phyloP scores from a whole-genome alignment of 495 filamentous ascomycete genomes.

The Aspergillus homomorphus region DNA sequence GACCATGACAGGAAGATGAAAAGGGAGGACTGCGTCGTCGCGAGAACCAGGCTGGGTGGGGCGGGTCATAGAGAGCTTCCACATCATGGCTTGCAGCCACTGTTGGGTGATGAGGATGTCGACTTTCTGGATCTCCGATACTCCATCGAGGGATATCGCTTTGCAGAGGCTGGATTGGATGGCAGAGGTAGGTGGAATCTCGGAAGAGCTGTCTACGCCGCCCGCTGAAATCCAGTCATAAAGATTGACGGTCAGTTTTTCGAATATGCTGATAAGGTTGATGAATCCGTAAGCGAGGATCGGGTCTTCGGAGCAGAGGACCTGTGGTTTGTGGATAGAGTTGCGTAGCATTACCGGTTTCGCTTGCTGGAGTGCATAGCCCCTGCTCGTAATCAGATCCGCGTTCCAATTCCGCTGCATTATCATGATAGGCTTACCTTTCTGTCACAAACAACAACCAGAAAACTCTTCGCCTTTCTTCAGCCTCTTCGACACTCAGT shows the following conservation, averaged over 20 bases:
- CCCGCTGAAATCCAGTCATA: conserved; percentile 45
- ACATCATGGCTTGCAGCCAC: conserved; percentile 60
- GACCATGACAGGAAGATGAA: conserved; percentile 57
- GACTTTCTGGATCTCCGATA: conserved; percentile 57
- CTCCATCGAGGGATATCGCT: conserved; percentile 39
- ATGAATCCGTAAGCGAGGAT: conserved; percentile 50
- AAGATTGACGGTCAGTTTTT: conserved; percentile 41
- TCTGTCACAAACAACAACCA: conserved; percentile 64
- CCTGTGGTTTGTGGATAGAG: conserved; percentile 44
- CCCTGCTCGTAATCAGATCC: conserved; percentile 27
- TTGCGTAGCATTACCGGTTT: conserved; percentile 54
- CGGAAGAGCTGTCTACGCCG: conserved; percentile 34
- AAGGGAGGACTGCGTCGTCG: conserved; percentile 49
- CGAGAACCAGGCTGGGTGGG: conserved; percentile 44
- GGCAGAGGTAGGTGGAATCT: conserved; percentile 35
- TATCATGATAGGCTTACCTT: conserved; percentile 33
- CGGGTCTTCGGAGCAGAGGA: conserved; percentile 47
- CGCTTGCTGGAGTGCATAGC: conserved; percentile 50
- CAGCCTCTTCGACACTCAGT: conserved; percentile 42
- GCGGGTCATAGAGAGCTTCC: conserved; percentile 57
- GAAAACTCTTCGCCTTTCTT: conserved; percentile 56
- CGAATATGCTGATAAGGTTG: conserved; percentile 53
- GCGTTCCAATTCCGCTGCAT: conserved; percentile 17
- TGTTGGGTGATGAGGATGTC: conserved; percentile 61
- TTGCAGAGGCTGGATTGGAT: conserved; percentile 42